Evolutionary conservation across 1,139 yeast genomes (phyloP).

Genomic region (Blastobotrys arbuscula): DNA sequence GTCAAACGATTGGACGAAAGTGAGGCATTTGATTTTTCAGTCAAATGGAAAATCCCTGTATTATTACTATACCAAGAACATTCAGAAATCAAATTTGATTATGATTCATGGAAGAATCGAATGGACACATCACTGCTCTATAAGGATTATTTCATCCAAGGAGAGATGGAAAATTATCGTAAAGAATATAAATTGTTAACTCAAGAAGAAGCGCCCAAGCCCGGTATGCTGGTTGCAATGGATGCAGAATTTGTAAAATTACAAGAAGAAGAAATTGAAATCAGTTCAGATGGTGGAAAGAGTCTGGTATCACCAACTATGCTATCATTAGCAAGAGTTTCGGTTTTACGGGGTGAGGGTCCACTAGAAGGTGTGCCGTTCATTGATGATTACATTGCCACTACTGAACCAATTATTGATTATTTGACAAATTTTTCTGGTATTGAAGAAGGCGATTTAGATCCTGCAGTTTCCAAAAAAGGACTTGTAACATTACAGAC

Average conservation of each 20-base stretch:
- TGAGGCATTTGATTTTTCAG: slow-evolving; percentile 62
- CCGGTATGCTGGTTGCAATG: slow-evolving; percentile 79
- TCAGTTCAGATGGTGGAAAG: slow-evolving; percentile 63
- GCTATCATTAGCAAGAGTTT: slow-evolving; percentile 79
- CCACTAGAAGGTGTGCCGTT: slow-evolving; percentile 73
- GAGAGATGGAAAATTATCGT: slow-evolving; percentile 52
- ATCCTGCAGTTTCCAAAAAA: slow-evolving; percentile 59
- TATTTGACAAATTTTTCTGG: slow-evolving; percentile 90
- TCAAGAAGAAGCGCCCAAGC: slow-evolving; percentile 59
- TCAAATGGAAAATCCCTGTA: slow-evolving; percentile 81
- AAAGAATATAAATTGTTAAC: slow-evolving; percentile 65
- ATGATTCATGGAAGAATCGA: slow-evolving; percentile 38
- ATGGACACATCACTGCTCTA: slow-evolving; percentile 64
- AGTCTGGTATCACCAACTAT: slow-evolving; percentile 68
- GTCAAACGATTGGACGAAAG: slow-evolving; percentile 69
- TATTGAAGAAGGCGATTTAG: slow-evolving; percentile 85
- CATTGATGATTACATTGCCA: slow-evolving; percentile 88
- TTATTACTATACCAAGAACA: slow-evolving; percentile 58
- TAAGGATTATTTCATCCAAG: slow-evolving; percentile 71
- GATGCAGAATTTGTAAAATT: slow-evolving; percentile 95
- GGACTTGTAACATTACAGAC: slow-evolving; percentile 76
- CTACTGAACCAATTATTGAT: slow-evolving; percentile 62
- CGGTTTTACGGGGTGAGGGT: slow-evolving; percentile 72
- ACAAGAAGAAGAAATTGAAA: slow-evolving; percentile 74
- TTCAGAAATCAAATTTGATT: slow-evolving; percentile 37